A percentile compares a stretch with the other conserved stretches of the same genome.
These are phyloP conservation scores for Trichoderma polysporum DNA, from an alignment of 2,329 filamentous ascomycete genomes.

Conservation along the genomic window DNA sequence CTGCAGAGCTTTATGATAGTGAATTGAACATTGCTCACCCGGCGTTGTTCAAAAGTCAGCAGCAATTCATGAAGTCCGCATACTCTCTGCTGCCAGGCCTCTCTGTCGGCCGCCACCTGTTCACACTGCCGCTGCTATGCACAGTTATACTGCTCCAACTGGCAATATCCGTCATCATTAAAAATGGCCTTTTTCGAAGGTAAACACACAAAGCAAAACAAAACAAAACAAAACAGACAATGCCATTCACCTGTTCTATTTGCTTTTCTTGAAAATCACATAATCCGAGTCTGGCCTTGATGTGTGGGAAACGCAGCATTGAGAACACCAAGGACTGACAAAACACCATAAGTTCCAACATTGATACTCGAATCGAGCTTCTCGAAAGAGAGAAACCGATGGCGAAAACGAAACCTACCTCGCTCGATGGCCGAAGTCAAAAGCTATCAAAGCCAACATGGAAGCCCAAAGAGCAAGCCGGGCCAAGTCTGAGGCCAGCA, in stretches of 20 bases:
- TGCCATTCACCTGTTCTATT: neutral
- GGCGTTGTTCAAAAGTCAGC: neutral
- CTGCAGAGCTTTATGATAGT: neutral
- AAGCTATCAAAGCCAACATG: slow-evolving; percentile 4
- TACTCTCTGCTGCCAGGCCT: neutral
- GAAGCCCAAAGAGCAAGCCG: slow-evolving; percentile 21
- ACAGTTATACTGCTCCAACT: neutral
- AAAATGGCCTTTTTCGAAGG: slow-evolving; percentile 5
- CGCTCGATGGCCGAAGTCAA: slow-evolving; percentile 30
- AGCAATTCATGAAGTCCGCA: neutral
- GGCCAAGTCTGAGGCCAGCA: slow-evolving; percentile 31
- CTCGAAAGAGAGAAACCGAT: neutral
- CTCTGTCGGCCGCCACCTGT: neutral
- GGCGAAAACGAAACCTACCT: slow-evolving; percentile 27
- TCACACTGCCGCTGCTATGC: slow-evolving; percentile 3
- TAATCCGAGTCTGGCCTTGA: neutral
- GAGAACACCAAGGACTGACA: neutral
- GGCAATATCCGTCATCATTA: neutral
- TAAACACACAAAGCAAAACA: neutral
- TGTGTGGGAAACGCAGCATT: neutral
- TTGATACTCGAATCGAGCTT: neutral
- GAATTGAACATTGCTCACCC: neutral
- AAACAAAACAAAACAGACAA: too few species aligned
- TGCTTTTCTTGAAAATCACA: neutral
- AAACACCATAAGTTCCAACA: neutral